Evolutionary conservation across 2,329 filamentous ascomycete genomes (phyloP), one percentile per base, ranked within the genome.

Genomic region (Nannizziopsis arthrosporioides): DNA sequence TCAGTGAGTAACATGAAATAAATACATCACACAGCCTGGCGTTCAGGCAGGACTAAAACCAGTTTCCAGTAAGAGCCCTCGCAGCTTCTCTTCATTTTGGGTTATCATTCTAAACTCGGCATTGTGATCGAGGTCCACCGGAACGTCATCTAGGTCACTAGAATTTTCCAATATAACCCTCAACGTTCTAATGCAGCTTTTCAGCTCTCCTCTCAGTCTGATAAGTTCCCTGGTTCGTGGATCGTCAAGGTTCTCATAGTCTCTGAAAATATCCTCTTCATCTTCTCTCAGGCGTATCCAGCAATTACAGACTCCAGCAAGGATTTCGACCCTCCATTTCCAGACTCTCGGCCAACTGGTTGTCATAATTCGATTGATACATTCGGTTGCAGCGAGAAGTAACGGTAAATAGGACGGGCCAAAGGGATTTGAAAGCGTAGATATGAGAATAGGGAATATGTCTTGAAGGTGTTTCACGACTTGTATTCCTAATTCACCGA

Each of bases 261-360:
- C 17, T 42, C 37, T 22, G 19, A 39, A 8, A 43, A 48, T 31
- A 54, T 50, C 43, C 18, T 53, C 53, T 42, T 59, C 55, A 11
- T 71, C 69, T 15, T 64, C 60, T 2, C 67, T 55, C 12, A 79
- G 57, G 51, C 76, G 77, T 3, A 80, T 61, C 80, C 80, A 86
- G 61, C 79, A 82, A 1, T 78, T 59, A 32, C 74, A 72, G 1
- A 86, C 54, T 0, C 76, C 78, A 54, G 75, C 76, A 40, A 87
- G 61, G 5, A 90, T 66, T 51, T 84, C 78, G 3, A 75, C 77
- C 22, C 77, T 69, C 68, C 85, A 81, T 27, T 68, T 66, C 44
- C 69, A 64, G 4, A 93, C 68, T 3, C 86, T 73, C 9, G 84
- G 82, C 80, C 86, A 88, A 50, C 77, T 78, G 51, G 74, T 80